Conservation (phyloP, 192 early-diverging fungal species). For the Backusella luteola region DNA sequence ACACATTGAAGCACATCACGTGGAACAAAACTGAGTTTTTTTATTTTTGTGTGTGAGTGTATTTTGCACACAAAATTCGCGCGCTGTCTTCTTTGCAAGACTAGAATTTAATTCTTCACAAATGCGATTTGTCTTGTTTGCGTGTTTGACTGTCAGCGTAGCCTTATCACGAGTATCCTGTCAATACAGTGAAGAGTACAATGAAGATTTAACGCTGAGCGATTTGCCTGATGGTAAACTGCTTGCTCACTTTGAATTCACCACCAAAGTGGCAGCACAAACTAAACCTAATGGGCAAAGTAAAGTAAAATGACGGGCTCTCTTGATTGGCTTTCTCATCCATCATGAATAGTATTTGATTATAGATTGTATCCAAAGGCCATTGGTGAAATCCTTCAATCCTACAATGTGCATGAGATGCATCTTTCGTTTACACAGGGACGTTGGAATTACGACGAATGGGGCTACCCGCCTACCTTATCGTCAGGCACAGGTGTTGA, state of each 20-base stretch:
- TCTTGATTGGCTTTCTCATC: not conserved
- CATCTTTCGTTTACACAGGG: conserved; percentile 92
- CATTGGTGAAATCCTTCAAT: conserved; percentile 79
- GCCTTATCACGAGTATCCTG: not conserved
- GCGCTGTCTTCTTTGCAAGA: not conserved
- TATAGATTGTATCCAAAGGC: conserved; percentile 82
- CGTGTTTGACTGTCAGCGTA: not conserved
- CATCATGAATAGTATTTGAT: conserved; percentile 48
- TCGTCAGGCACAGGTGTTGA: conserved; percentile 78
- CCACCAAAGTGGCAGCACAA: conserved; percentile 36
- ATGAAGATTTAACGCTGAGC: conserved; percentile 67
- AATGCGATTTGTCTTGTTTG: not conserved
- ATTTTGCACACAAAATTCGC: not conserved
- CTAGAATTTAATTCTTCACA: not conserved
- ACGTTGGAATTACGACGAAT: conserved; percentile 75
- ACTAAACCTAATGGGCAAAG: conserved; percentile 7
- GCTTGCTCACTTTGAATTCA: conserved; percentile 82
- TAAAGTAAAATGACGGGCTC: not conserved
- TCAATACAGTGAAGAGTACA: conserved; percentile 49
- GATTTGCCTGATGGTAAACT: conserved; percentile 77
- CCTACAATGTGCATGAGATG: conserved; percentile 74
- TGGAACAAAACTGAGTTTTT: not conserved
- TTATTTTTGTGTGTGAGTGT: too few relatives aligned
- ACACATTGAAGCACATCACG: not conserved
- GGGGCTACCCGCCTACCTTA: conserved; percentile 64